These are phyloP conservation scores for Exophiala dermatitidis DNA, from an alignment of 2,329 filamentous ascomycete species.

Conservation along the genomic window DNA sequence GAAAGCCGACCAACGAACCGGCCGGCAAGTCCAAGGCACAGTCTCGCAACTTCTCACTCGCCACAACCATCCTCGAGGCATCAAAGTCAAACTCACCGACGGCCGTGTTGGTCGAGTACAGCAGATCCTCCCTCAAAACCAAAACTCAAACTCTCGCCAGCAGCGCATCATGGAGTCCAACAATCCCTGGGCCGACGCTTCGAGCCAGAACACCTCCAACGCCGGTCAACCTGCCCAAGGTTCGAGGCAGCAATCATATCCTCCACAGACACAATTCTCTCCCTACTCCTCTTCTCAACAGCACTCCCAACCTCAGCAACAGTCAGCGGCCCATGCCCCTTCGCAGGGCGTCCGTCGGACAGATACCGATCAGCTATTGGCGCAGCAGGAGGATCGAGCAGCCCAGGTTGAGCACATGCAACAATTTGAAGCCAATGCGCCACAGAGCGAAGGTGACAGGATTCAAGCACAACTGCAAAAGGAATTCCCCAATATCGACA, in stretches of 20 bases:
- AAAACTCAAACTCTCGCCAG: neutral
- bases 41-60: conserved; percentile 63
- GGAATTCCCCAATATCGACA: conserved; percentile 28
- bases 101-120: conserved; percentile 70
- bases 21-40: conserved; percentile 59
- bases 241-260: conserved; percentile 33
- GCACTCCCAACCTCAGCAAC: conserved; percentile 14
- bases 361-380: conserved; percentile 23
- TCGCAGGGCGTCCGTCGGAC: conserved; percentile 16
- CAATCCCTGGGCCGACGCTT: conserved; percentile 20
- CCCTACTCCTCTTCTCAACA: neutral
- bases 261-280: neutral
- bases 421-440: conserved; percentile 23
- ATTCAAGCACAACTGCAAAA: conserved; percentile 24
- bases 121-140: conserved; percentile 20
- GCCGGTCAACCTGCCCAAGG: conserved; percentile 18
- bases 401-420: conserved; percentile 27
- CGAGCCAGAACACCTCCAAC: conserved; percentile 15
- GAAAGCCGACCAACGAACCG: conserved; percentile 69
- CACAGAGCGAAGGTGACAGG: conserved; percentile 21
- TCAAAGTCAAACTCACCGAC: conserved; percentile 67
- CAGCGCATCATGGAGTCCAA: conserved; percentile 15
- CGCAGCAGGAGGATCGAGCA: conserved; percentile 19
- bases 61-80: conserved; percentile 68
- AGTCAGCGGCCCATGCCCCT: conserved; percentile 7